Conservation (phyloP, 441 rosid genomes). For the Adansonia madagascariensis region DNA sequence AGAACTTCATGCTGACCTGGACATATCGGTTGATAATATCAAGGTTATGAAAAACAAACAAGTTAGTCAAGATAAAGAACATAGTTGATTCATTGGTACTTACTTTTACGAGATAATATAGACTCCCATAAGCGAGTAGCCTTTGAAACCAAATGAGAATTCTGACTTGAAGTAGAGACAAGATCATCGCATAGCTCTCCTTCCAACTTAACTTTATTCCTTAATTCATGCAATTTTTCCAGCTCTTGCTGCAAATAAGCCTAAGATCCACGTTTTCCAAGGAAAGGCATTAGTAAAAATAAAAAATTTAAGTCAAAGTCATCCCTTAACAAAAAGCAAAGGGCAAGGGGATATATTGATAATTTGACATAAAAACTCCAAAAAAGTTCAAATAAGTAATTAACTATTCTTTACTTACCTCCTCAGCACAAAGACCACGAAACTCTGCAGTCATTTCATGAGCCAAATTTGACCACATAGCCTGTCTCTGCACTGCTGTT, state of each 20-base stretch:
- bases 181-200: constrained; percentile 99
- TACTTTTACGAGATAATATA: constrained; percentile 88
- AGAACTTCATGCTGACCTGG: constrained; percentile 99
- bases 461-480: constrained; percentile 99
- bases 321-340: background rate
- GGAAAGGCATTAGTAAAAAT: too few relatives aligned
- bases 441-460: constrained; percentile 99
- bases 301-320: background rate
- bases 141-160: constrained; percentile 93
- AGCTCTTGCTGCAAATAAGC: constrained; percentile 98
- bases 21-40: background rate
- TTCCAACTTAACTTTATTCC: constrained; percentile 96
- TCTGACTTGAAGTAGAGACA: constrained; percentile 92
- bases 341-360: background rate
- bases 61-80: background rate
- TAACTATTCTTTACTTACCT: constrained; percentile 51
- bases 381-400: constrained; percentile 13
- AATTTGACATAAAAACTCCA: constrained; percentile 8
- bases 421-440: constrained; percentile 99
- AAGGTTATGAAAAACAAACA: constrained; percentile 8
- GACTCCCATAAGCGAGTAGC: constrained; percentile 97
- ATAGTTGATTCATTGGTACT: constrained; percentile 24
- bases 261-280: constrained; percentile 51
- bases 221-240: constrained; percentile 89
- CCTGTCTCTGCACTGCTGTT: constrained; percentile 93